Evolutionary conservation across 768 basidiomycete genomes (phyloP).

Genomic region (Gelatoporia subvermispora): DNA sequence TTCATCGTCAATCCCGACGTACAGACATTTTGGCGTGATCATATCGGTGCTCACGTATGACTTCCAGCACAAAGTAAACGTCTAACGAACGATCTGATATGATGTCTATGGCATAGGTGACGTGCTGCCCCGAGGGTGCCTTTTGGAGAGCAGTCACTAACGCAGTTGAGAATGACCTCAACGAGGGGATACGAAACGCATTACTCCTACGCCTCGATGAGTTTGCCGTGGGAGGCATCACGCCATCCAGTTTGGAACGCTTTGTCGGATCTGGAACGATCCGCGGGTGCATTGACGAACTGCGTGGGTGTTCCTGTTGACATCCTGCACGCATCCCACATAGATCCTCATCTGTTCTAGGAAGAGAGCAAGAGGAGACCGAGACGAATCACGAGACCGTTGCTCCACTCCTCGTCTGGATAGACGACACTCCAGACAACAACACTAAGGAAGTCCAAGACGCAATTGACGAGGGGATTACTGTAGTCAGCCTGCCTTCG

Average conservation of each 20-base stretch:
- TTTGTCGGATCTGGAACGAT: conserved; percentile 14
- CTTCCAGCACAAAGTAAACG: no score
- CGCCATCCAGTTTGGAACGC: conserved; percentile 14
- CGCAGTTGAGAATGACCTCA: not conserved
- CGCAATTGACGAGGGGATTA: conserved; percentile 16
- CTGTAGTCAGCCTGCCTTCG: conserved; percentile 23
- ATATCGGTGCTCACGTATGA: not conserved
- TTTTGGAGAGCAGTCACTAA: not conserved
- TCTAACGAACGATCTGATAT: no score
- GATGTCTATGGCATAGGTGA: no score
- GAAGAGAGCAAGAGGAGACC: no score
- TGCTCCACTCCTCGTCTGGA: conserved; percentile 25
- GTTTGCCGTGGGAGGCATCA: conserved; percentile 19
- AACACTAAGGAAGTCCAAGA: conserved; percentile 8
- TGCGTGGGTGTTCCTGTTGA: not conserved
- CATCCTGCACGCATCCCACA: no score
- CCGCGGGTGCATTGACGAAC: conserved; percentile 5
- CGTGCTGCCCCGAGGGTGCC: not conserved
- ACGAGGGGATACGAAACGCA: conserved; percentile 1
- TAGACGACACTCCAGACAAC: conserved; percentile 22
- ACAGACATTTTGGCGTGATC: not conserved
- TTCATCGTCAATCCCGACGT: not conserved
- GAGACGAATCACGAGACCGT: not conserved
- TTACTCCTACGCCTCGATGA: conserved; percentile 16
- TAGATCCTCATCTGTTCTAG: no score